Base-by-base conservation (phyloP, 2,329 filamentous ascomycete genomes). In the Plenodomus tracheiphilus region DNA sequence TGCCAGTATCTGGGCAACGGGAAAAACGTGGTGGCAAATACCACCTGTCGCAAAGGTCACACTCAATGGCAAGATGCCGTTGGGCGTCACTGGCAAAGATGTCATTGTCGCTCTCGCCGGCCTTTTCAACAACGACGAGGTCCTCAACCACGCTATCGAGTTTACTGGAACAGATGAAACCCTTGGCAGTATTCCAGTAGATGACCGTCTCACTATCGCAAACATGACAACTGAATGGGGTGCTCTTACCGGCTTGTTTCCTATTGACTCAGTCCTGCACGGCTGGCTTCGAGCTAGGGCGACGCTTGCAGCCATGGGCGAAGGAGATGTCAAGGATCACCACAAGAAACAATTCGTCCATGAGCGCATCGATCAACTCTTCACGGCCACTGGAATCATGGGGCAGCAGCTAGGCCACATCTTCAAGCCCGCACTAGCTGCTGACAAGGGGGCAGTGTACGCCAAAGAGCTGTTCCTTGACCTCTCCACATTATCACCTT, bases 151-250 rank as follows among this genome's bases (percentile, higher is more conserved):
- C 67, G 85, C 85, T 4, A 86, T 97, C 51, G 93, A 97, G 66
- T 96, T 97, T 64, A 85, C 84, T 0, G 93, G 92, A 11, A 85
- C 86, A 0, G 85, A 90, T 55, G 80, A 91, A 67, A 96, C 91
- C 0, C 82, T 94, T 79, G 66, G 75, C 37, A 91, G 82, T 62
- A 77, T 96, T 1, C 77, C 85, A 0, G 76, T 96, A 0, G 89
- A 94, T 59, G 80, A 87, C 57, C 79, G 91, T 10, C 71, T 96
- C 28, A 86, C 89, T 0, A 89, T 91, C 51, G 77, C 78, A 4
- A 94, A 93, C 68, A 94, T 94, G 89, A 86, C 86, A 0, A 90
- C 86, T 0, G 90, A 94, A 65, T 92, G 87, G 87, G 87, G 87
- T 44, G 89, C 87, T 1, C 75, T 92, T 15, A 81, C 81, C 40